These are phyloP conservation scores for Colletotrichum destructivum DNA, from an alignment of 2,329 filamentous ascomycete species.

Conservation along the genomic window DNA sequence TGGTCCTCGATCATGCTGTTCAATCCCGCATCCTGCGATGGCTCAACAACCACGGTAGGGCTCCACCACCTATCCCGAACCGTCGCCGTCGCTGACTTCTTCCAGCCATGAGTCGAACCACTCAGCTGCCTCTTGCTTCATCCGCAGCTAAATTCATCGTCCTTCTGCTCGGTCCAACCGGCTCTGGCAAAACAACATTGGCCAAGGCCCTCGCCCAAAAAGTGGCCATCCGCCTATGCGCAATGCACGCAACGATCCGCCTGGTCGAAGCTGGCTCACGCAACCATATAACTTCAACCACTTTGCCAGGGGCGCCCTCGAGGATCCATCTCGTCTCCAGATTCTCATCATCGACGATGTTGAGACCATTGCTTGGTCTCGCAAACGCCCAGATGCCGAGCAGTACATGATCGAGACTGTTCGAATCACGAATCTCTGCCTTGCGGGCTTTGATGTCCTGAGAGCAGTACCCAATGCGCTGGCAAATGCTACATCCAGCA, in stretches of 20 bases:
- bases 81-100: neutral
- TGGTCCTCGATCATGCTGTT: neutral
- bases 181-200: neutral
- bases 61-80: neutral
- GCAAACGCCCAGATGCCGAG: neutral
- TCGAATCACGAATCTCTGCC: neutral
- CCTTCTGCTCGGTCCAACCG: neutral
- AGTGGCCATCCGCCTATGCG: neutral
- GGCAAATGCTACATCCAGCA: neutral
- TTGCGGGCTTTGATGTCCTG: neutral
- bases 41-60: neutral
- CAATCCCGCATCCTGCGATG: neutral
- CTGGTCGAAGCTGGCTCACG: neutral
- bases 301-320: neutral
- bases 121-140: neutral
- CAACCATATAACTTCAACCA: neutral
- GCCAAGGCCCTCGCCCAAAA: slow-evolving; percentile 2
- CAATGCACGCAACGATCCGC: neutral
- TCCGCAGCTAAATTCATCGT: neutral
- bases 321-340: neutral
- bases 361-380: neutral
- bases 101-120: neutral
- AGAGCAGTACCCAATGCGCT: neutral
- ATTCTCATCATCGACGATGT: neutral
- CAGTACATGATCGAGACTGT: neutral